Conservation (phyloP, 148 eudicot species). For the Cornus kousa region DNA sequence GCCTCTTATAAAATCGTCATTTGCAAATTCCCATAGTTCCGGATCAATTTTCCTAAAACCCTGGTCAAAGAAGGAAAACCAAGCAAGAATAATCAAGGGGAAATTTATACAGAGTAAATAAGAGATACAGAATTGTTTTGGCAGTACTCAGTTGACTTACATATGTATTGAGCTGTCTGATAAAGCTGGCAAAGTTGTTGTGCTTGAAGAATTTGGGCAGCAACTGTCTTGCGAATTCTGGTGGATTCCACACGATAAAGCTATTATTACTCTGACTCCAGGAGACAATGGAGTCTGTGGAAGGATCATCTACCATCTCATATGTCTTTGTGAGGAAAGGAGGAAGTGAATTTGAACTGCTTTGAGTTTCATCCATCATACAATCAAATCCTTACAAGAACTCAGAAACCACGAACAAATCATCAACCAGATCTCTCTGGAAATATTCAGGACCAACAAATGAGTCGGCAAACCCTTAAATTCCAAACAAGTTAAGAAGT, state of each 20-base stretch:
- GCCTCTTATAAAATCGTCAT: constrained; percentile 83
- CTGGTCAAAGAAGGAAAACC: constrained; percentile 29
- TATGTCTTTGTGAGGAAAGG: constrained; percentile 83
- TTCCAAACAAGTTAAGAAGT: not conserved
- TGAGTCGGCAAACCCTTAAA: constrained; percentile 21
- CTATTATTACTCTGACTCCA: constrained; percentile 75
- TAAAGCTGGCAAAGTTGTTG: constrained; percentile 89
- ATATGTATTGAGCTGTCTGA: constrained; percentile 88
- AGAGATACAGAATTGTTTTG: not conserved
- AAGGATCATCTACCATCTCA: constrained; percentile 89
- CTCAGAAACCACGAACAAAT: no score
- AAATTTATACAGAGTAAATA: not conserved
- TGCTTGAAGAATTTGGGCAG: constrained; percentile 88
- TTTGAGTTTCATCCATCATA: constrained; percentile 68
- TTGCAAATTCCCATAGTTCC: constrained; percentile 92
- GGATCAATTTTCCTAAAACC: constrained; percentile 94
- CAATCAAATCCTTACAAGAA: constrained; percentile 21
- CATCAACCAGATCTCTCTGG: not conserved
- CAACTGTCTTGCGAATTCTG: constrained; percentile 61
- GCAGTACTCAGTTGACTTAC: constrained; percentile 39
- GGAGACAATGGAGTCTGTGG: constrained; percentile 56
- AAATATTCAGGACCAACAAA: not conserved
- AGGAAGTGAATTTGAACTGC: constrained; percentile 65
- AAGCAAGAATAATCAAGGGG: not conserved
- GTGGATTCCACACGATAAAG: constrained; percentile 77